Base-by-base conservation (phyloP, 352 stramenopile genomes). In the Globisporangium takayamanum region DNA sequence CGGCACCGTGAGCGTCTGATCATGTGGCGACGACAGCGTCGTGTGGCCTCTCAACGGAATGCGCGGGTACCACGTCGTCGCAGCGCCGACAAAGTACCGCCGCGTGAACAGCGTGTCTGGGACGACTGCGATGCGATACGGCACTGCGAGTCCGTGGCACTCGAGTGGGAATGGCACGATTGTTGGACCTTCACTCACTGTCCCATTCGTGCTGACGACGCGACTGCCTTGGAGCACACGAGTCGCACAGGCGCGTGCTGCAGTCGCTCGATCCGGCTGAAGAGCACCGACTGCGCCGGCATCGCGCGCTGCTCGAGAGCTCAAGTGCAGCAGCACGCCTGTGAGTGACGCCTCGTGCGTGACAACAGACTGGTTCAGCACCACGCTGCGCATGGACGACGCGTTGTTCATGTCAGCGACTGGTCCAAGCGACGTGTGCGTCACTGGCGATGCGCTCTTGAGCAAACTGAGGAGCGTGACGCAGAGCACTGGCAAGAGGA, bases 11-110 rank as follows among this genome's bases (percentile, higher is more conserved):
- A 80, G 47, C 28, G 60, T 50, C 1, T 37, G 12, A 22, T 37
- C 5, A 10, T 39, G 33, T 12, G 5, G 33, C 33, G 30, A 36
- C 30, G 33, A 39, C 1, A 41, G 20, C 1, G 68, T 5, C n/a
- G 16, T 12, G 11, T 53, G 48, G 18, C 39, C n/a, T 45, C 0
- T 6, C 20, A 46, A 59, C 41, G 16, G 42, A 59, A 20, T 48
- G 49, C 30, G 68, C 51, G 74, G 72, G 22, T 84, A 74, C 74
- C 74, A 84, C 22, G 52, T n/a, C 25, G 57, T 63, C 50, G 80
- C 63, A 12, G 66, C 66, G 41, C 66, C 49, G 39, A 68, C 60
- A 60, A 84, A 76, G 57, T 84, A 84, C 11, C 69, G 59, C 25
- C 62, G 60, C 37, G 74, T 81, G 49, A 79, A 84, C 25, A 64